Base-by-base conservation (phyloP, 352 stramenopile genomes). In the Thalassiosira mediterranea region DNA sequence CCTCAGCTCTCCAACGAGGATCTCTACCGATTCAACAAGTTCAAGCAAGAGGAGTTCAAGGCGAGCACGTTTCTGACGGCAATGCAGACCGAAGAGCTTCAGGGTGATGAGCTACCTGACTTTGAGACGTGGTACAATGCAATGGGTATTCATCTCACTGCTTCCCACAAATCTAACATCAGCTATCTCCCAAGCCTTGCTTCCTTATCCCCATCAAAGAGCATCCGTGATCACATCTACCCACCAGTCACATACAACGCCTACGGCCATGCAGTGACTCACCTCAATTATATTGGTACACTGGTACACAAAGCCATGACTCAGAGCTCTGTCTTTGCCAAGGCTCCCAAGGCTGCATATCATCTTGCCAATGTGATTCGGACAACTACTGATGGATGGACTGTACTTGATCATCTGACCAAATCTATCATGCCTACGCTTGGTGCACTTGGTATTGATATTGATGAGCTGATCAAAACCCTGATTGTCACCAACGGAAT, bases 361-460 rank as follows among this genome's bases (percentile, higher is more conserved):
- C 8, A 23, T 53, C 8, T 53, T n/a, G 5, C 44, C 17, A 23
- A 53, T 5, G 44, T 53, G 7, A 53, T 8, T n/a, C 44, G 19
- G 5, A 28, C 5, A 5, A 53, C 5, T 28, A 23, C 44, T 10
- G 17, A 53, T 28, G 44, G 44, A 8, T 53, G 44, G 44, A n/a
- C 17, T 5, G 44, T 28, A 17, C 44, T 53, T 28, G 44, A 53
- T 5, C 5, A 53, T n/a, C 7, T 53, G 44, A n/a, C 44, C 44
- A 53, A 53, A 28, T 5, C 44, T 28, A 53, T 21, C 44, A 53
- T 53, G 44, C 44, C 44, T n/a, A 53, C 8, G 8, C 44, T 53
- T 28, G 44, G 44, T 28, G 15, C 44, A 10, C 44, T 53, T n/a
- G 44, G 19, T 10, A 5, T 53, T 28, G 21, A 53, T n/a, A 53